phyloP scores from a whole-genome alignment of 2,329 filamentous ascomycete species.

The Chalaropsis thielavioides region DNA sequence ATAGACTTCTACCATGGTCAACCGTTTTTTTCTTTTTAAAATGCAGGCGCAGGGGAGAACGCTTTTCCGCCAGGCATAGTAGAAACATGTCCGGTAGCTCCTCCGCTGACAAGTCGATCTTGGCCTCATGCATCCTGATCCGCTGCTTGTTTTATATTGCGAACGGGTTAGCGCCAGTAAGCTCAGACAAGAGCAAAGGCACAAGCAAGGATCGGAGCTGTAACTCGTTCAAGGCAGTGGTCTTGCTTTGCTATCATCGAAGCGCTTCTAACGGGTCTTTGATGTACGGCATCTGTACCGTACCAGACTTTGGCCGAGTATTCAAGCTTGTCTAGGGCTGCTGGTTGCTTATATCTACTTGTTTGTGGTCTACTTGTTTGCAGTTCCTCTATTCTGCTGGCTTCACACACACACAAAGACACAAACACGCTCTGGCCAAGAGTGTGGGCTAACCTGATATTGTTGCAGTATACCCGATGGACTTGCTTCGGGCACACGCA shows the following conservation, averaged over 20 bases:
- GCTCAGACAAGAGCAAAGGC: background rate
- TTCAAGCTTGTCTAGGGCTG: background rate
- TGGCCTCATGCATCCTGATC: background rate
- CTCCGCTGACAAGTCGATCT: background rate
- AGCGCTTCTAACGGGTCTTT: too few species aligned
- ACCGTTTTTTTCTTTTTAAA: background rate
- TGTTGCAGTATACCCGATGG: background rate
- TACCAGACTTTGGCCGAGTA: background rate
- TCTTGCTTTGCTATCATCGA: background rate
- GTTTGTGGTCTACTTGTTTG: too few species aligned
- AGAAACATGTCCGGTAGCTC: background rate
- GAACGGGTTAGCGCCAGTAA: background rate
- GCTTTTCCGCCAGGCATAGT: background rate
- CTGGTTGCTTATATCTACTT: background rate
- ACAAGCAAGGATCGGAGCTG: background rate
- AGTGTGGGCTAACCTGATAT: background rate
- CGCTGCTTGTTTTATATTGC: background rate
- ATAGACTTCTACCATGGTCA: background rate
- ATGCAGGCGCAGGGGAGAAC: background rate
- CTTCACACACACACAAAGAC: background rate
- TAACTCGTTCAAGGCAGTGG: background rate
- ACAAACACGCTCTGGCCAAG: background rate
- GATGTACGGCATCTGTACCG: too few species aligned
- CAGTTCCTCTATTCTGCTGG: background rate
- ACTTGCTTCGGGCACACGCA: background rate